These are phyloP conservation scores for Uronychia binucleata DNA, from an alignment of 73 alveolate species.

Conservation along the genomic window DNA sequence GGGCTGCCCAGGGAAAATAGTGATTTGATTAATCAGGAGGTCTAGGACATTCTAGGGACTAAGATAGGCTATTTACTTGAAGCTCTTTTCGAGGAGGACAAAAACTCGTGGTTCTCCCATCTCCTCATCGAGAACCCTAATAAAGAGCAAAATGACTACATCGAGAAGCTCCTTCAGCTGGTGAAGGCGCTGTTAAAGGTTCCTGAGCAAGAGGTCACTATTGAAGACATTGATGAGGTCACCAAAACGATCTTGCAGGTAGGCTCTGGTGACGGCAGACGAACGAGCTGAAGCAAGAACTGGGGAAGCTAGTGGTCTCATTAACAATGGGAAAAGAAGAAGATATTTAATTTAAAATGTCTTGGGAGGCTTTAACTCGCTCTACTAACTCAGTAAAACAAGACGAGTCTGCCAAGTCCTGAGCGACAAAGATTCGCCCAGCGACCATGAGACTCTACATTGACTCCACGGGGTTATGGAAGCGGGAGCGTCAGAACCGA, in stretches of 20 bases:
- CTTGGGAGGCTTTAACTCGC: neutral
- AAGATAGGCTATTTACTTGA: neutral
- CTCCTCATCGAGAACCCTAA: neutral
- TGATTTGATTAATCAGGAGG: neutral
- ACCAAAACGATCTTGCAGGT: constrained; percentile 4
- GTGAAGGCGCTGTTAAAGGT: neutral
- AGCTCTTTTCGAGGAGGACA: neutral
- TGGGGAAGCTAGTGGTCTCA: constrained; percentile 20
- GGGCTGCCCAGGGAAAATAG: neutral
- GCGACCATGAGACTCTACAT: neutral
- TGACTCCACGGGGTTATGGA: neutral
- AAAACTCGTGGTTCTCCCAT: neutral
- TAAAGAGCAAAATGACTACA: neutral
- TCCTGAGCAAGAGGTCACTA: constrained; percentile 1
- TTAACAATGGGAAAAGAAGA: neutral
- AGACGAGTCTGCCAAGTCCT: neutral
- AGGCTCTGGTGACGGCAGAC: constrained; percentile 9
- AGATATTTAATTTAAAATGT: neutral
- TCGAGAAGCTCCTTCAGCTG: neutral
- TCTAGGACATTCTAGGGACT: neutral
- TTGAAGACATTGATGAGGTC: constrained; percentile 23
- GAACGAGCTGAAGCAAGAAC: constrained; percentile 27
- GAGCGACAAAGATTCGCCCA: neutral
- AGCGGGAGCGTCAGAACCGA: constrained; percentile 3
- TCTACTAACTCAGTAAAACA: neutral